Base-by-base conservation (phyloP, 139 green algal genomes). In the Chlamydomonas eustigma region DNA sequence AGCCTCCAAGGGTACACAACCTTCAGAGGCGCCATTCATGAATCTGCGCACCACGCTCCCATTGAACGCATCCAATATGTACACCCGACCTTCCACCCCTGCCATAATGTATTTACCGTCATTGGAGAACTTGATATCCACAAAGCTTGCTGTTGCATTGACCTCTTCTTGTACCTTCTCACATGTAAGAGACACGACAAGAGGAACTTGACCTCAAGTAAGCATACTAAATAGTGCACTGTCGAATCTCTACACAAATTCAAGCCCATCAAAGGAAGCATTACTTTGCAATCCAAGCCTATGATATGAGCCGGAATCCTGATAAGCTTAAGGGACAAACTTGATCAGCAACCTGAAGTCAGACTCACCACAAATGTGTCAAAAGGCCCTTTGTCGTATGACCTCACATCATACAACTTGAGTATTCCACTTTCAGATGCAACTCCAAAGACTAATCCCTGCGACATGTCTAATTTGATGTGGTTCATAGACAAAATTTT, bases 401-500 rank as follows among this genome's bases (percentile, higher is more conserved):
- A 87, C 22, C 85, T 76, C 1, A 87, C 81, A 71, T 97, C 94
- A 80, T 95, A 97, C 51, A 98, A 85, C 82, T 94, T 93, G 12
- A 97, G 76, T 22, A 94, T 72, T 4, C 92, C 91, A 3, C 76
- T 84, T 34, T 93, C 86, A 0, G 86, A 84, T 0, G 84, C 92
- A 38, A 97, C 91, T 4, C 82, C 90, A 79, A 98, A 96, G n/a
- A 98, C 90, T 4, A 97, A 85, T 1, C 94, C 94, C 80, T 96
- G 44, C 44, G n/a, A n/a, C n/a, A n/a, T n/a, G n/a, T n/a, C n/a
- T n/a, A n/a, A n/a, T n/a, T n/a, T n/a, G n/a, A n/a, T n/a, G n/a
- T n/a, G n/a, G n/a, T n/a, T n/a, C n/a, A n/a, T n/a, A n/a, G n/a
- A n/a, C n/a, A n/a, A n/a, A n/a, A n/a, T n/a, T n/a, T n/a, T n/a